Evolutionary conservation across 2,329 filamentous ascomycete species (phyloP), one percentile per base, ranked within the genome.

Genomic region (Stachybotrys elegans): DNA sequence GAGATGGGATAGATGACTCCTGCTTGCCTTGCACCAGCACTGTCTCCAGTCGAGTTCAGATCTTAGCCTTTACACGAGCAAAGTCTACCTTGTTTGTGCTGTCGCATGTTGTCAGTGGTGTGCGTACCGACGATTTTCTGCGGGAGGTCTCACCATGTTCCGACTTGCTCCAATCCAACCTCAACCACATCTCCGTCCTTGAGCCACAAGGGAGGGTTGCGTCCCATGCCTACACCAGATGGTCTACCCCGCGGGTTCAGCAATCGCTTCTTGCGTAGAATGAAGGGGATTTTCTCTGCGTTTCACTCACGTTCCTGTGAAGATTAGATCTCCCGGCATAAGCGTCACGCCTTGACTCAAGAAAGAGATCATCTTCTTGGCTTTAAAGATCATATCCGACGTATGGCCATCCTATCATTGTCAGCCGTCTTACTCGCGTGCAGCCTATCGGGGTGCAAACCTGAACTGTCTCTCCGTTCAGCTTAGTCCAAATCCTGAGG

Each of bases 121-220:
- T n/a, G n/a, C n/a, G n/a, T n/a, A n/a, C n/a, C n/a, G n/a, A n/a
- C n/a, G n/a, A n/a, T n/a, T n/a, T 34, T 12, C 6, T n/a, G 17
- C 17, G 22, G 5, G 20, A 8, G 9, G 8, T 51, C 60, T 48
- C 47, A 62, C 60, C 75, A 81, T 13, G 72, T 75, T 20, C 85
- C 84, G 6, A 88, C 79, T 2, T 73, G 70, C 53, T 88, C 81
- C 2, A 88, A 69, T 6, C 71, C 73, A 40, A 88, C 84, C 58
- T 87, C 81, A 17, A 88, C 82, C 19, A 80, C 65, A 59, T 88
- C 85, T 5, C 83, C 81, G 58, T 88, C 74, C 61, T 83, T 80
- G 45, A 88, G 65, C 81, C 83, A 88, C 9, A 85, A 53, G 45
- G 75, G 77, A 4, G 84, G 83, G 44, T 75, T 81, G 40, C 77